Conservation (phyloP, 2,329 filamentous ascomycete genomes). For the Xylariaceae sp. region DNA sequence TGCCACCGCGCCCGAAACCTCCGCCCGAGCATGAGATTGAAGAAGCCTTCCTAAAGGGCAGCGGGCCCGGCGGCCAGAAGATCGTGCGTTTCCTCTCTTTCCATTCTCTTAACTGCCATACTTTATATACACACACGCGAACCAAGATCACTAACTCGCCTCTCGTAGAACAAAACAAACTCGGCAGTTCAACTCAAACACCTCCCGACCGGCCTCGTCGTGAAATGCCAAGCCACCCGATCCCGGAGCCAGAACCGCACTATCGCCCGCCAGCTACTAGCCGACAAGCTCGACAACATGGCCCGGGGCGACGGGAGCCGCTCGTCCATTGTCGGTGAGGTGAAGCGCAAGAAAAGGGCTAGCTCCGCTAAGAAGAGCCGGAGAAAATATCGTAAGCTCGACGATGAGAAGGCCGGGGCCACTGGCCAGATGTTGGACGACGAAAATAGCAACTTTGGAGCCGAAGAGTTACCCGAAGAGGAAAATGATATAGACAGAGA, state of each 20-base stretch:
- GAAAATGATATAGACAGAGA: conserved; percentile 17
- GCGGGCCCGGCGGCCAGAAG: conserved; percentile 92
- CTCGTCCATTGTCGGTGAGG: conserved; percentile 66
- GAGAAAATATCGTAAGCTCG: conserved; percentile 75
- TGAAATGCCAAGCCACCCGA: conserved; percentile 93
- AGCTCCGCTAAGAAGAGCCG: conserved; percentile 83
- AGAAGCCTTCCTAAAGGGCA: conserved; percentile 88
- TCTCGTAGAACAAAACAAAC: conserved; percentile 84
- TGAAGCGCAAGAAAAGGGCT: conserved; percentile 72
- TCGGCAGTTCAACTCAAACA: conserved; percentile 95
- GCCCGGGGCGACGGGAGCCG: conserved; percentile 75
- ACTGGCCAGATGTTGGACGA: conserved; percentile 37
- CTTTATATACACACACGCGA: no score
- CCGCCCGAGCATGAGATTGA: conserved; percentile 81
- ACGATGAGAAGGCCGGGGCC: conserved; percentile 51
- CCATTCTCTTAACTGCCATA: background rate
- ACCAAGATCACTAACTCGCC: conserved; percentile 5
- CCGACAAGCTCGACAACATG: conserved; percentile 74
- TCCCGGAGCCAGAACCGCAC: conserved; percentile 87
- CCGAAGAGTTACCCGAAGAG: conserved; percentile 15
- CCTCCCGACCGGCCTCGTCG: conserved; percentile 85
- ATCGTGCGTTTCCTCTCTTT: conserved; percentile 64
- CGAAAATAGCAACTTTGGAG: conserved; percentile 24
- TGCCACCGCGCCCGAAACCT: conserved; percentile 77
- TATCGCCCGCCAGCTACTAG: conserved; percentile 79